A percentile compares a stretch with the other conserved stretches of the same genome.
Conservation (phyloP, 179 eudicot genomes). For the Amaranthus tricolor region DNA sequence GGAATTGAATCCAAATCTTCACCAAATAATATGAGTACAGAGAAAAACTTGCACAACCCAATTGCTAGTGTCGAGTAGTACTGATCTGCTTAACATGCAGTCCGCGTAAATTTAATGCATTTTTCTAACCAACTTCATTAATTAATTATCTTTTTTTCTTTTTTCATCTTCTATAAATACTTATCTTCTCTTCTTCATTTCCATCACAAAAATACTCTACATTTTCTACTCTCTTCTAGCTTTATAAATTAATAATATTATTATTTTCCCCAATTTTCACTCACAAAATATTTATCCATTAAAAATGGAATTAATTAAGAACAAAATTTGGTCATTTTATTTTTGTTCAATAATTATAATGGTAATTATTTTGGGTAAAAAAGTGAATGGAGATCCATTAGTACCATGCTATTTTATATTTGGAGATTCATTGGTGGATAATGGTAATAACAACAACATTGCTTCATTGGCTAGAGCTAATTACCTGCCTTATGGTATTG, state of each 20-base stretch:
- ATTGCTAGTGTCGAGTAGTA: background rate
- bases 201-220: constrained; percentile 20
- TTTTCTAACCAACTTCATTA: constrained; percentile 34
- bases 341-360: constrained; percentile 3
- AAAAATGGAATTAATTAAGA: constrained; percentile 14
- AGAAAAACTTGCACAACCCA: background rate
- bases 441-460: constrained; percentile 74
- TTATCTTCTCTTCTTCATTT: constrained; percentile 16
- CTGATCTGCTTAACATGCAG: background rate
- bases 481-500: constrained; percentile 76
- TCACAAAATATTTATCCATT: no score
- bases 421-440: constrained; percentile 86
- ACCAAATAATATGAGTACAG: background rate
- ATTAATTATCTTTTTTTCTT: constrained; percentile 24
- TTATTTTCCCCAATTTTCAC: no score
- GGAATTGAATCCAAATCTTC: constrained; percentile 6
- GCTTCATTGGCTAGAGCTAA: constrained; percentile 72
- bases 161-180: constrained; percentile 32
- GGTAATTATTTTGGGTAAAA: constrained; percentile 6
- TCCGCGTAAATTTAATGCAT: constrained; percentile 59
- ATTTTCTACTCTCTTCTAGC: constrained; percentile 7
- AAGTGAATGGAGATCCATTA: constrained; percentile 43
- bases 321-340: background rate
- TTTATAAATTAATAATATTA: no score
- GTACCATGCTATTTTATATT: constrained; percentile 79